Conservation (phyloP, 352 stramenopile genomes). For the Phytophthora sp. region DNA sequence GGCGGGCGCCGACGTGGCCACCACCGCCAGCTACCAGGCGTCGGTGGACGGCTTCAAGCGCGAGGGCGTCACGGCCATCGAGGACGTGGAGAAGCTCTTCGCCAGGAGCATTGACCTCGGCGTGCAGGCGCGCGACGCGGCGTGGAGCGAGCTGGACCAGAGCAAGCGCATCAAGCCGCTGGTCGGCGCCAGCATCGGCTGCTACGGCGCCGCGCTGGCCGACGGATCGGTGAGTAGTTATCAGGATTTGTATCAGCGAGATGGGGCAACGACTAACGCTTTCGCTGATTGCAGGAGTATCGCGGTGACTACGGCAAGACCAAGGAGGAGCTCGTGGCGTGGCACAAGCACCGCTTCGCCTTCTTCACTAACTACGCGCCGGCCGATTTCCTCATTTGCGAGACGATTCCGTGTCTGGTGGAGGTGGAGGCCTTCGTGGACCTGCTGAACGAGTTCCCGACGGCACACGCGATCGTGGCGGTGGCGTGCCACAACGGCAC, state of each 20-base stretch:
- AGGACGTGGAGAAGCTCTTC: constrained; percentile 69
- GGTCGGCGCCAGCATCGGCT: constrained; percentile 86
- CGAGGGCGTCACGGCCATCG: constrained; percentile 49
- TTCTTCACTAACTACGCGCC: constrained; percentile 60
- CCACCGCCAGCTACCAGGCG: constrained; percentile 87
- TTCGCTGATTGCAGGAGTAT: constrained; percentile 69
- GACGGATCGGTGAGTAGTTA: constrained; percentile 75
- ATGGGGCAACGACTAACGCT: neutral
- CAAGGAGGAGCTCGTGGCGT: constrained; percentile 70
- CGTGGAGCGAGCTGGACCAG: constrained; percentile 53
- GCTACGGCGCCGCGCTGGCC: constrained; percentile 81
- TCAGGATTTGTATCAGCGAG: constrained; percentile 3
- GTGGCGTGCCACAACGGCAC: constrained; percentile 67
- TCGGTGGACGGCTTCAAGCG: constrained; percentile 83
- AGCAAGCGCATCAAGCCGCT: constrained; percentile 61
- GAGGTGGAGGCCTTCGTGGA: constrained; percentile 84
- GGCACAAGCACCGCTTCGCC: constrained; percentile 76
- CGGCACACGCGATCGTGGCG: constrained; percentile 59
- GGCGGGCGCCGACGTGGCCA: constrained; percentile 79
- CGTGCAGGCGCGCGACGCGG: constrained; percentile 61
- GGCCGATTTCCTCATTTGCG: constrained; percentile 80
- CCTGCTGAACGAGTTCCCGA: constrained; percentile 72
- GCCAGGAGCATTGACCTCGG: constrained; percentile 81
- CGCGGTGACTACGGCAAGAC: constrained; percentile 79
- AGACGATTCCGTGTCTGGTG: constrained; percentile 87